Evolutionary conservation across 1,139 yeast genomes (phyloP), one percentile per base, ranked within the genome.

Genomic region (Petasospora rhodanensis): DNA sequence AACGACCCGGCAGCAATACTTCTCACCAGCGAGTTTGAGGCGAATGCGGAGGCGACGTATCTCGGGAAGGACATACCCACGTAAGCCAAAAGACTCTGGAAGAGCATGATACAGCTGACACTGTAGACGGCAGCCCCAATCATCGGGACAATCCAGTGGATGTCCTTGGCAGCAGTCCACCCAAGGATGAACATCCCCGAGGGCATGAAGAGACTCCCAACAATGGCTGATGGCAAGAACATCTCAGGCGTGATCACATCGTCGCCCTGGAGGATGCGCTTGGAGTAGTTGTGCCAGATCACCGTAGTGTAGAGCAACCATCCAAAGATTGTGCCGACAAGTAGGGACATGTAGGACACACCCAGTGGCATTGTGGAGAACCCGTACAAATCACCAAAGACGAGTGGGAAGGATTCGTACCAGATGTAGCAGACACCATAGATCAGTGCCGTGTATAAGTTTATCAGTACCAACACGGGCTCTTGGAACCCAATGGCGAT

Each of bases 391-490:
- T 61, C 70, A 8, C 45, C 35, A 42, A 69, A 76, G 2, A 73
- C 75, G 32, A 76, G 62, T 8, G 84, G 83, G 53, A 73, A 70
- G 1, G 76, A 78, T 52, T 77, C 83, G 46, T 77, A 73, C 65
- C 72, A 76, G 31, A 76, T 58, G 49, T 76, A 77, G 51, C 72
- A 52, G 22, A 73, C 55, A 19, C 78, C 68, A 53, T 76, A 77
- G 14, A 70, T 62, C 48, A 77, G 55, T 3, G 79, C 68, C 43
- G 71, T 58, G 52, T 77, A 76, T 14, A 70, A 19, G 46, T 76
- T 58, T 47, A 69, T 59, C 54, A 66, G 46, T 52, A 77, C 35
- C 38, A 68, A 66, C 31, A 68, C 64, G 25, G 73, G 69, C 56
- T 73, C 69, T 42, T 54, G 53, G 9, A 68, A 41, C 6, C 64